Evolutionary conservation across 768 basidiomycete species (phyloP), one percentile per base, ranked within the genome.

Genomic region (Infundibulicybe gibba): DNA sequence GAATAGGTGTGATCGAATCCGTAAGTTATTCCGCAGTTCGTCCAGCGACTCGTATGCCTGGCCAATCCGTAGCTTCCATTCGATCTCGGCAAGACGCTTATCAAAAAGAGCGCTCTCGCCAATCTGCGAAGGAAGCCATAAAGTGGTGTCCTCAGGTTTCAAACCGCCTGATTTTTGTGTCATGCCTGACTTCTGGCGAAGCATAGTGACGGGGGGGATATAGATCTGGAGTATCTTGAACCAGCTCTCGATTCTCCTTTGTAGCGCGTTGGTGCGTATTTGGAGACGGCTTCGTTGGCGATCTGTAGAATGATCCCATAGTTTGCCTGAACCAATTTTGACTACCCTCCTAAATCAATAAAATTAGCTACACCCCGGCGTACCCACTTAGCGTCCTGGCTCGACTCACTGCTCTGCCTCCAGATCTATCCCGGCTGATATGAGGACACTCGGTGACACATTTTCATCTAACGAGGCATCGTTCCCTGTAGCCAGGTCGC

Each of bases 41-140:
- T 54, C 49, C 5, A 65, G 54, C 0, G 59, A 44, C 39, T 67
- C 62, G 30, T 54, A 41, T 1, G 60, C 62, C 44, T 65, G 65
- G 0, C 53, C 60, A 0, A 53, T 19, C 4, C 54, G 57, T 1
- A 62, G 47, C 9, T 50, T 41, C 47, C 49, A 61, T 32, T 67
- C 59, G 4, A 60, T 54, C 3, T 41, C 13, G 4, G 13, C 21
- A 1, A 57, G 44, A 6, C 32, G 40, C 8, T 19, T 12, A 15
- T 49, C 21, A 20, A 47, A 44, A 3, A 10, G 13, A 2, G 33
- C 35, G 13, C 45, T 25, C 2, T 20, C 5, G 6, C 46, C 12
- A 16, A 59, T 43, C 37, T 54, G 52, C 3, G 60, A 63, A 5
- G 60, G 63, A 11, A 63, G 43, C 54, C 54, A 61, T 0, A 65